phyloP scores from a whole-genome alignment of 495 filamentous ascomycete genomes.

The Wilcoxina mikolae region DNA sequence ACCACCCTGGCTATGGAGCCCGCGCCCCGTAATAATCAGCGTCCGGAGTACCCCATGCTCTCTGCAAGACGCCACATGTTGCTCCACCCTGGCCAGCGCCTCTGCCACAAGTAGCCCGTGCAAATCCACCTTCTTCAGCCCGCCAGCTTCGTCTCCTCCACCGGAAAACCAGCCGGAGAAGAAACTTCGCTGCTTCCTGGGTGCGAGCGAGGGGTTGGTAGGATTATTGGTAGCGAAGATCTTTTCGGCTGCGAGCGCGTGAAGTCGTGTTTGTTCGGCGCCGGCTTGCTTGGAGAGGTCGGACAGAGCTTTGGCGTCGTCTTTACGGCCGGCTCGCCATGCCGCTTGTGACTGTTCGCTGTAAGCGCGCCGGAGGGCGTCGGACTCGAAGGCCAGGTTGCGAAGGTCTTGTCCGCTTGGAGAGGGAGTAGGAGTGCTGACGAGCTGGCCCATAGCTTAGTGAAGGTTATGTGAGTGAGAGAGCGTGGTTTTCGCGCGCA shows the following conservation, averaged over 20 bases:
- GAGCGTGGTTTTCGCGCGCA: too few relatives aligned
- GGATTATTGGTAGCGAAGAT: conserved; percentile 15
- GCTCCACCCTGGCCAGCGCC: conserved; percentile 14
- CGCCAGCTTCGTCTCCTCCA: background rate
- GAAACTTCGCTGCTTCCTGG: too few relatives aligned
- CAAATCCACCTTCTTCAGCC: conserved; percentile 13
- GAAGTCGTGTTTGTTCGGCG: background rate
- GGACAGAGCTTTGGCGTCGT: background rate
- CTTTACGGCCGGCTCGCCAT: background rate
- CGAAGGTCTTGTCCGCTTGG: background rate
- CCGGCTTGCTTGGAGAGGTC: background rate
- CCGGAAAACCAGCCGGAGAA: background rate
- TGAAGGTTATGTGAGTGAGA: too few relatives aligned
- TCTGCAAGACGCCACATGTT: conserved; percentile 14
- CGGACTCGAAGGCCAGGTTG: background rate
- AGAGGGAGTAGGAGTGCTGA: background rate
- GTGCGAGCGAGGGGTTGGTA: conserved; percentile 3
- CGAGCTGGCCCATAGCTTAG: conserved; percentile 1
- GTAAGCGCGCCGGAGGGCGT: background rate
- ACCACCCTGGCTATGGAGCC: conserved; percentile 18
- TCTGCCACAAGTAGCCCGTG: conserved; percentile 20
- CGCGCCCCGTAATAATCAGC: conserved; percentile 20
- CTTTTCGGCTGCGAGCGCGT: conserved; percentile 13
- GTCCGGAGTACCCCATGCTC: conserved; percentile 12
- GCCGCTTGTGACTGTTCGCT: background rate